phyloP scores from a whole-genome alignment of 805 yeast species.

The Candida tammaniensis region DNA sequence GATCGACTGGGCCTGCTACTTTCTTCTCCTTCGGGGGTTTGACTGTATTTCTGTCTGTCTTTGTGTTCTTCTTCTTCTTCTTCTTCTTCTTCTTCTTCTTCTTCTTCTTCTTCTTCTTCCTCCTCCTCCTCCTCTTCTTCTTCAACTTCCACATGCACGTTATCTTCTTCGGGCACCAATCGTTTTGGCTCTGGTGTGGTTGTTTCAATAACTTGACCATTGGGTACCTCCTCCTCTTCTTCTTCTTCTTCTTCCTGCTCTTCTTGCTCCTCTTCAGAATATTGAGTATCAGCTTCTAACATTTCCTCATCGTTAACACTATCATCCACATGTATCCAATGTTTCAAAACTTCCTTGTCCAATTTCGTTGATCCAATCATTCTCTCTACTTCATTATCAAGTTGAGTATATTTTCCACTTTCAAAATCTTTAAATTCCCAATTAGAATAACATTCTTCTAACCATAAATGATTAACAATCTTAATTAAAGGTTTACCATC shows the following conservation, averaged over 20 bases:
- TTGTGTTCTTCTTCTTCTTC: conserved; percentile 9
- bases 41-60: not conserved
- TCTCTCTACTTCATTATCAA: conserved; percentile 41
- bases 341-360: conserved; percentile 36
- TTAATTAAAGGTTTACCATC: conserved; percentile 32
- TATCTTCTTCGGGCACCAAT: conserved; percentile 5
- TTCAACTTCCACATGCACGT: conserved; percentile 1
- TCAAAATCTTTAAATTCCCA: conserved; percentile 55
- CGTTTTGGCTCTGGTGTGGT: not conserved
- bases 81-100: conserved; percentile 3
- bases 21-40: conserved; percentile 1
- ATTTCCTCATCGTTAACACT: conserved; percentile 25
- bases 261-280: conserved; percentile 10
- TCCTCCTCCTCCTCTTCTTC: not conserved
- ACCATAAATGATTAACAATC: conserved; percentile 80
- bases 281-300: conserved; percentile 18
- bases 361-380: conserved; percentile 53
- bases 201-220: conserved; percentile 6
- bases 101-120: conserved; percentile 1
- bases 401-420: conserved; percentile 45
- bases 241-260: not conserved
- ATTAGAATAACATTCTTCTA: conserved; percentile 69
- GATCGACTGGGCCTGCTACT: conserved; percentile 33
- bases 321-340: conserved; percentile 27
- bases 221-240: conserved; percentile 5